Conservation (phyloP, 371 early-diverging fungal species). For the Mucor circinelloides region DNA sequence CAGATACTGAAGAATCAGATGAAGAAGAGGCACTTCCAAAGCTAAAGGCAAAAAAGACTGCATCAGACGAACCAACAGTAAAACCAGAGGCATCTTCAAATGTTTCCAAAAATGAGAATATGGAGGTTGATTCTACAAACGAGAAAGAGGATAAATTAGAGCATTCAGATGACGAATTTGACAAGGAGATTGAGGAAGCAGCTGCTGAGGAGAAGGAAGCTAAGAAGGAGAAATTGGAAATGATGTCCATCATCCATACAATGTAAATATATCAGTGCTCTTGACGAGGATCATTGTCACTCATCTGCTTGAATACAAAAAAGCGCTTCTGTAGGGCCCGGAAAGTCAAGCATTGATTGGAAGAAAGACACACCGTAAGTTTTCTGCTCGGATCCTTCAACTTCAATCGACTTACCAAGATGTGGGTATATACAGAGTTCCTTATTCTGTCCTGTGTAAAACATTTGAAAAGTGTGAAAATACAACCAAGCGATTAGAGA, state of each 20-base stretch:
- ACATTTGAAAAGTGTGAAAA: constrained; percentile 86
- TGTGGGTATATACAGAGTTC: constrained; percentile 54
- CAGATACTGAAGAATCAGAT: constrained; percentile 15
- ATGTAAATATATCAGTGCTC: constrained; percentile 12
- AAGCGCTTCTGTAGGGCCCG: constrained; percentile 14
- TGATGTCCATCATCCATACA: constrained; percentile 15
- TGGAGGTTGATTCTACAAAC: background rate
- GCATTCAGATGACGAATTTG: constrained; percentile 8
- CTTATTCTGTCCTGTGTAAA: constrained; percentile 84
- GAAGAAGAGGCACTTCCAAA: background rate
- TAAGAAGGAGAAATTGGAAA: constrained; percentile 19
- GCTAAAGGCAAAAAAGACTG: background rate
- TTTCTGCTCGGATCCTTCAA: background rate
- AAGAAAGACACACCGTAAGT: constrained; percentile 18
- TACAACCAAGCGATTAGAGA: constrained; percentile 74
- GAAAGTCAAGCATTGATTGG: background rate
- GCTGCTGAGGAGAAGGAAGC: constrained; percentile 19
- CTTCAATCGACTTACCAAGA: background rate
- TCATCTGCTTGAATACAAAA: background rate
- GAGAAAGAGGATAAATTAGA: background rate
- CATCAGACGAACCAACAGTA: background rate
- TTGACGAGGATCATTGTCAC: background rate
- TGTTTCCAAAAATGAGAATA: background rate
- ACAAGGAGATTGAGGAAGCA: constrained; percentile 22
- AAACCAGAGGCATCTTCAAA: background rate